Conservation (phyloP, 2,329 filamentous ascomycete species). For the Fusarium poae region DNA sequence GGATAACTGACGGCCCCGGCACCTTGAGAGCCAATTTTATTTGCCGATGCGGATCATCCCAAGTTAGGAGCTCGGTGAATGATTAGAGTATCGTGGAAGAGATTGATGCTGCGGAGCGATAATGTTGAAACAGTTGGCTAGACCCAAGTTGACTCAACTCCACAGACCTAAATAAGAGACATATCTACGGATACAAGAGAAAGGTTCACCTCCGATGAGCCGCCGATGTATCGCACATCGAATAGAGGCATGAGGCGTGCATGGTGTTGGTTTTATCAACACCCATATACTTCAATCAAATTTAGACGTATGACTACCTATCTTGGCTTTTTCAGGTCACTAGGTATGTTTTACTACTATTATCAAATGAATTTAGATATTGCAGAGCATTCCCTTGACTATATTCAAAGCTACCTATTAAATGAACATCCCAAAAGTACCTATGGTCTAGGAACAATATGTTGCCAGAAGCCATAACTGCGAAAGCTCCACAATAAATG, state of each 20-base stretch:
- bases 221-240: neutral
- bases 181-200: too few relatives aligned
- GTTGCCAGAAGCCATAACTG: neutral
- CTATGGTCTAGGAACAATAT: neutral
- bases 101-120: constrained; percentile 18
- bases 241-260: neutral
- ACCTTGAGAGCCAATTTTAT: constrained; percentile 14
- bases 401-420: neutral
- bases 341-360: neutral
- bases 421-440: neutral
- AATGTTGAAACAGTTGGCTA: constrained; percentile 27
- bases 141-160: constrained; percentile 19
- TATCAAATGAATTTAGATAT: neutral
- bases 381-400: neutral
- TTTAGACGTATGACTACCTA: neutral
- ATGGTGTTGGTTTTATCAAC: neutral
- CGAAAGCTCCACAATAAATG: neutral
- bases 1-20: constrained; percentile 8
- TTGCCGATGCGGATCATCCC: constrained; percentile 32
- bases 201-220: constrained; percentile 19
- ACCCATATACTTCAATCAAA: neutral
- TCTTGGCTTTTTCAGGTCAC: too few relatives aligned
- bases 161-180: constrained; percentile 18
- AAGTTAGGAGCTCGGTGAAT: constrained; percentile 35
- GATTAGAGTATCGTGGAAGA: constrained; percentile 20